A percentile compares a stretch with the other conserved stretches of the same genome.
Conservation (phyloP, 2,329 filamentous ascomycete genomes). For the Scedosporium boydii region DNA sequence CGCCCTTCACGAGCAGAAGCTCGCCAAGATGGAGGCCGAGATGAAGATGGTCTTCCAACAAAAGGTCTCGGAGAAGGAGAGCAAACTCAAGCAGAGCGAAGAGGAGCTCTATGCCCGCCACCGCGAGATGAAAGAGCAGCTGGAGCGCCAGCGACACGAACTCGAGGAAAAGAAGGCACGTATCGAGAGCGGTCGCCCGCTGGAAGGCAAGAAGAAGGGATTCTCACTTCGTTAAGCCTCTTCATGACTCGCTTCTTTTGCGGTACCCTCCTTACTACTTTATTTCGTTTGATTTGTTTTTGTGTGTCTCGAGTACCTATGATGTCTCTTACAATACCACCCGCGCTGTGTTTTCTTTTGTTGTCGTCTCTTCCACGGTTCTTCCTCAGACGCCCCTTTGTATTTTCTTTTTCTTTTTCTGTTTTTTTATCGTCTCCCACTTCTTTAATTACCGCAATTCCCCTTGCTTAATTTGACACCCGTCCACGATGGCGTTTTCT, state of each 20-base stretch:
- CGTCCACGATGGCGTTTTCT: constrained; percentile 6
- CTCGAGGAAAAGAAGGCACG: constrained; percentile 97
- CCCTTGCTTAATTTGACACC: constrained; percentile 16
- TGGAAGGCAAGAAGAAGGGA: constrained; percentile 97
- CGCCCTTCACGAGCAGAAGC: constrained; percentile 96
- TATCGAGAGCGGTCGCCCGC: constrained; percentile 86
- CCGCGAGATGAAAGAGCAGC: constrained; percentile 99
- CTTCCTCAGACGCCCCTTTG: constrained; percentile 28
- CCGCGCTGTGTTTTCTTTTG: constrained; percentile 42
- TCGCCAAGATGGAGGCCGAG: constrained; percentile 99
- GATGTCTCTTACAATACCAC: constrained; percentile 50
- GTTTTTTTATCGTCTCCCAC: constrained; percentile 22
- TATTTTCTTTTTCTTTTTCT: constrained; percentile 23
- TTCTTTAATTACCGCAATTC: constrained; percentile 23
- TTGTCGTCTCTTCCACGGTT: constrained; percentile 29
- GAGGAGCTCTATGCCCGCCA: constrained; percentile 97
- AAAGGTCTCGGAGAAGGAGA: constrained; percentile 99
- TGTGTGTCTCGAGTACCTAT: constrained; percentile 44
- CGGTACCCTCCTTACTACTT: constrained; percentile 7
- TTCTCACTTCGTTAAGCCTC: constrained; percentile 85
- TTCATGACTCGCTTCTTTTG: constrained; percentile 11
- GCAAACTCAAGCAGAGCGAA: constrained; percentile 98
- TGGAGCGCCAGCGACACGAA: constrained; percentile 88
- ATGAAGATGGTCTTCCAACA: constrained; percentile 99
- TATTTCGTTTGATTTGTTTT: constrained; percentile 34